Evolutionary conservation across 495 filamentous ascomycete species (phyloP).

Genomic region (Penicillium silybi): DNA sequence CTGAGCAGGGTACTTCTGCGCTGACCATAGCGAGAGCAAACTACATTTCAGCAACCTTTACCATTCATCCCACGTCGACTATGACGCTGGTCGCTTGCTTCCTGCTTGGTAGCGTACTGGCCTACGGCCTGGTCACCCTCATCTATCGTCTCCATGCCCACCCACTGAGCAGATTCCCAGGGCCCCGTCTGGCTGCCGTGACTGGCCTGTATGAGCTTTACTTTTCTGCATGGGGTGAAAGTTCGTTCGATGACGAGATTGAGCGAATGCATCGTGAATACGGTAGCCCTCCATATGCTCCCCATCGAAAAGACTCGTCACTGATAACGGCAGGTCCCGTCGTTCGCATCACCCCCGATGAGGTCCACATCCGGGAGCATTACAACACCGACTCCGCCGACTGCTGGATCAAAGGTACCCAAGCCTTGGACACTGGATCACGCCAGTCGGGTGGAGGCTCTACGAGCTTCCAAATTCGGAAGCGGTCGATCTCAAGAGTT

Average conservation of each 20-base stretch:
- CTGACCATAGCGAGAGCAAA: neutral
- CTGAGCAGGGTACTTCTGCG: neutral
- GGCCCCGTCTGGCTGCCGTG: slow-evolving; percentile 41
- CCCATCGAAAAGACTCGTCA: neutral
- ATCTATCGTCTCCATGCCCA: slow-evolving; percentile 36
- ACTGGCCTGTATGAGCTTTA: slow-evolving; percentile 46
- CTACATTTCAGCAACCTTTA: neutral
- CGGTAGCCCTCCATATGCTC: slow-evolving; percentile 5
- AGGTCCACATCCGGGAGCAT: slow-evolving; percentile 20
- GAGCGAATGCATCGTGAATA: slow-evolving; percentile 42
- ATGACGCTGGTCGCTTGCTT: slow-evolving; percentile 21
- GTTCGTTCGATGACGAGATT: slow-evolving; percentile 40
- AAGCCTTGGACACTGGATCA: neutral
- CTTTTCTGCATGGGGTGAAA: slow-evolving; percentile 38
- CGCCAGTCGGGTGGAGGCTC: neutral
- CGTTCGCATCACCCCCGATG: slow-evolving; percentile 25
- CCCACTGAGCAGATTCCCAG: slow-evolving; percentile 42
- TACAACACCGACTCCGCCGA: slow-evolving; percentile 8
- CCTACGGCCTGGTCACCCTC: slow-evolving; percentile 19
- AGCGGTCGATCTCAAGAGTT: slow-evolving; percentile 14
- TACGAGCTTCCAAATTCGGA: slow-evolving; percentile 7
- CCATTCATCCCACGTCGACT: neutral
- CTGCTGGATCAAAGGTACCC: slow-evolving; percentile 19
- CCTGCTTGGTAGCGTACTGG: slow-evolving; percentile 21
- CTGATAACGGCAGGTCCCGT: slow-evolving; percentile 17